Evolutionary conservation across 2,329 filamentous ascomycete genomes (phyloP), one percentile per base, ranked within the genome.

Genomic region (Achaetomium macrosporum): DNA sequence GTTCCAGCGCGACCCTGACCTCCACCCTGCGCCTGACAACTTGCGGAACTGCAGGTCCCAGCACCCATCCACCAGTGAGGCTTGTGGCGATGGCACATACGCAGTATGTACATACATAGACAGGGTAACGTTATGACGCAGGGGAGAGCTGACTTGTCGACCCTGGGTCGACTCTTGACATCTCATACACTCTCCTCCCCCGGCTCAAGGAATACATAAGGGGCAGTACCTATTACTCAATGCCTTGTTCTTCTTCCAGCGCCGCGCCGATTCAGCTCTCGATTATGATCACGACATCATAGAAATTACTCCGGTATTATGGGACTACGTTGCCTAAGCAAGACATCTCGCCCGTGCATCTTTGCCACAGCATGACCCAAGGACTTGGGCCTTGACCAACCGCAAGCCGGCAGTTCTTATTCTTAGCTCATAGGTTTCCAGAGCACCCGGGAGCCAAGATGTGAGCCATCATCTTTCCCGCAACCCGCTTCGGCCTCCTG

Each of bases 401-500:
- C 19, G n/a, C 15, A 29, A 29, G 35, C 40, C 41, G 45, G 46
- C 20, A 17, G 41, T 40, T 19, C 11, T 33, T 17, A 12, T 39
- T 19, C 33, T 54, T 35, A n/a, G 35, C 35, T 37, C 35, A 35
- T 12, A 35, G 13, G 35, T 37, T n/a, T 37, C 15, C 35, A 35
- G 33, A 25, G 25, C 25, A 25, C 25, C 25, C 25, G 25, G 25
- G 7, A 25, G 33, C 33, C 33, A 42, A 47, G 49, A 54, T 54
- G 47, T 47, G 53, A 50, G 20, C 37, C 41, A 46, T 42, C 46
- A 54, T 51, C 56, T 53, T 31, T 47, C 41, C 20, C 35, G 25
- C 25, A 35, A 33, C 13, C 33, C 44, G 35, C 35, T 25, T 43
- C 47, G 42, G 42, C 47, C 25, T 16, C 8, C 37, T 51, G 52